Conservation (phyloP, 768 basidiomycete genomes). For the Pholiota molesta region DNA sequence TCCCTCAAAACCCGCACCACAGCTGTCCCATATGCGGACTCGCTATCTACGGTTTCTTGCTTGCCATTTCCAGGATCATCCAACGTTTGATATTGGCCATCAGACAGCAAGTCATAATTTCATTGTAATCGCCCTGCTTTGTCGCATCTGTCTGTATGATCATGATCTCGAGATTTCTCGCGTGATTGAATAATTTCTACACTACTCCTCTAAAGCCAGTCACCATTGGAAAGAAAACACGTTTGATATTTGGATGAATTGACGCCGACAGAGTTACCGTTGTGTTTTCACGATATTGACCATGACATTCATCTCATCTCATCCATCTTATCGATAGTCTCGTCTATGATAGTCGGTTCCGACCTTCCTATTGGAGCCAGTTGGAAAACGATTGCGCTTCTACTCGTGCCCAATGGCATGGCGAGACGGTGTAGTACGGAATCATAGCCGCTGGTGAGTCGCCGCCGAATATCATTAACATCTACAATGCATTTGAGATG, state of each 20-base stretch:
- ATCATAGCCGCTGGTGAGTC: background rate
- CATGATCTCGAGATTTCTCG: background rate
- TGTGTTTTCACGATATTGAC: too few relatives aligned
- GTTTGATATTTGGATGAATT: background rate
- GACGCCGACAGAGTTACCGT: background rate
- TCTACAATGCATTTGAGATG: too few relatives aligned
- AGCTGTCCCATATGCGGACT: too few relatives aligned
- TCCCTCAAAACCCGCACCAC: too few relatives aligned
- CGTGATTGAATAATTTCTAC: background rate
- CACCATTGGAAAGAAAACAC: background rate
- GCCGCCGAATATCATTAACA: background rate
- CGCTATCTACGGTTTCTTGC: too few relatives aligned
- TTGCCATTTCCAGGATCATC: background rate
- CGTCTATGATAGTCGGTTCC: background rate
- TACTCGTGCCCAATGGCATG: background rate
- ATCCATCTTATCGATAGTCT: background rate
- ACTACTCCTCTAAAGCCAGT: too few relatives aligned
- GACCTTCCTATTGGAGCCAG: background rate
- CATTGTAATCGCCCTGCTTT: background rate
- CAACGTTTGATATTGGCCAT: background rate
- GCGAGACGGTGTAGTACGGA: background rate
- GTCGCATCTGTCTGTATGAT: background rate
- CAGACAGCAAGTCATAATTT: background rate
- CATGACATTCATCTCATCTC: too few relatives aligned
- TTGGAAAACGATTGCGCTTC: background rate